Evolutionary conservation across 1,284 basidiomycete genomes (phyloP).

Genomic region (Heterobasidion annosum): DNA sequence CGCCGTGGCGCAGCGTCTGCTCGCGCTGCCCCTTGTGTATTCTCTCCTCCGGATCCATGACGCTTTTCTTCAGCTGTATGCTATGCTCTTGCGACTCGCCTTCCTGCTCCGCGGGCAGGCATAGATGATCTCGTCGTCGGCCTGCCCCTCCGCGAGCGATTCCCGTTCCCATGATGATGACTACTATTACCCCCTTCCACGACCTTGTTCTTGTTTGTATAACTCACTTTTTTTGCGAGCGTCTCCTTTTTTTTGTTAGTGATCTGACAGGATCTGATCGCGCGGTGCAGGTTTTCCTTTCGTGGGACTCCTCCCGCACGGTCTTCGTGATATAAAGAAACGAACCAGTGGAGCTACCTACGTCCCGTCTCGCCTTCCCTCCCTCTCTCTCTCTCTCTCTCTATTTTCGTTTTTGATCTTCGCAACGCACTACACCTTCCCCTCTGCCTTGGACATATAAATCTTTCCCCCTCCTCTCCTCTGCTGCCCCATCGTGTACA

Average conservation of each 20-base stretch:
- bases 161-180: not conserved
- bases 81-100: constrained; percentile 27
- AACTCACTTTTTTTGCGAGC: not conserved
- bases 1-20: not conserved
- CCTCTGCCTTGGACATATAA: not conserved
- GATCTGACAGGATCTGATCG: too few species aligned
- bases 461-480: too few species aligned
- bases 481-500: not conserved
- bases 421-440: not conserved
- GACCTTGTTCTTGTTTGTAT: not conserved
- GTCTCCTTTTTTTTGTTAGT: too few species aligned
- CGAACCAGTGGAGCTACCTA: not conserved
- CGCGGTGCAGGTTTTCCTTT: too few species aligned
- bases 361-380: not conserved
- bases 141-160: not conserved
- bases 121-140: not conserved
- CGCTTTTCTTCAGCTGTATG: constrained; percentile 9
- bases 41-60: constrained; percentile 7
- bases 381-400: not conserved
- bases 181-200: not conserved
- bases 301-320: too few species aligned
- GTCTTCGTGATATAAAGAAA: too few species aligned
- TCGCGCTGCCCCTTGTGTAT: not conserved
- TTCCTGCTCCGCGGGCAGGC: not conserved
- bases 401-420: not conserved